Base-by-base conservation (phyloP, 2,329 filamentous ascomycete genomes). In the Microdochium bolleyi region DNA sequence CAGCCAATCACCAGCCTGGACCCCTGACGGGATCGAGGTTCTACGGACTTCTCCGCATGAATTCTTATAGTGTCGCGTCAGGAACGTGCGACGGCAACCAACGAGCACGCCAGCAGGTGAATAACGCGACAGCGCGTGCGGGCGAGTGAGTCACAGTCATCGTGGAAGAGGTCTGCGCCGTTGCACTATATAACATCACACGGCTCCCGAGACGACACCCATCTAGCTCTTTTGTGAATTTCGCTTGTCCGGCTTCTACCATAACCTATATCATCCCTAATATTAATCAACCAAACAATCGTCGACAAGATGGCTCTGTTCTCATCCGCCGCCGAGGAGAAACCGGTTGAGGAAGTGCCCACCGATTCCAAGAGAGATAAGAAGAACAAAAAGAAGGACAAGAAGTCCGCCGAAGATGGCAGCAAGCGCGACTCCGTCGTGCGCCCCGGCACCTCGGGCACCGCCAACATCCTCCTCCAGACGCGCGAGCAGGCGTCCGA, bases 401-500 rank as follows among this genome's bases (percentile, higher is more conserved):
- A 52, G 34, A 38, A 54, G 24, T 25, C 32, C 48, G 51, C 41
- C 34, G 38, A 49, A 14, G 38, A 55, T 3, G 11, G 46, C 41
- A 53, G 54, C 49, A 56, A 58, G 53, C 48, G 51, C 14, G 41
- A 51, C 13, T 53, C 54, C 7, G 24, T 49, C 14, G 49, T 50
- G 37, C 66, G 73, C 21, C 71, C 72, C 4, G 69, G 70, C 53
- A 74, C 73, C 14, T 70, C 72, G 0, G 70, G 70, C 52, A 76
- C 73, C 19, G 70, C 74, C 57, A 67, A 68, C 56, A 61, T 73
- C 30, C 69, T 75, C 44, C 63, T 65, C 48, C 67, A 65, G 51
- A 69, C 65, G 52, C 67, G 69, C 24, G 68, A 64, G 37, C 60
- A 64, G 41, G 71, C 72, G 25, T 69, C 70, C 13, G 61, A 70